Base-by-base conservation (phyloP, 108 stramenopile species). In the Conticribra guillardii region DNA sequence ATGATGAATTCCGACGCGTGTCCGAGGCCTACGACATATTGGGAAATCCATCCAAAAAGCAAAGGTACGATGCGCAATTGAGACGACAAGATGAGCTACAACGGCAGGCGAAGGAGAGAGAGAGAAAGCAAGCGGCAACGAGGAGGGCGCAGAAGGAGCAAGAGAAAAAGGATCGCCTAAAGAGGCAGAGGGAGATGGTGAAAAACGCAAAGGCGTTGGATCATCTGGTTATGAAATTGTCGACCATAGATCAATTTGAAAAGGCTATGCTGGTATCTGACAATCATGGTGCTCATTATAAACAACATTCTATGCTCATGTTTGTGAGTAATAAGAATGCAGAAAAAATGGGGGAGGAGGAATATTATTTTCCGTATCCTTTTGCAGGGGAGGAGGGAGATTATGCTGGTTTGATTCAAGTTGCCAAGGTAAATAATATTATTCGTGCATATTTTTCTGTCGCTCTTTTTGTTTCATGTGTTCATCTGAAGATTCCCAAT, bases 311-410 rank as follows among this genome's bases (percentile, higher is more conserved):
- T 26, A 47, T 70, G 48, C 60, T 70, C 16, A 70, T 70, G 69
- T 60, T 70, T 26, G 69, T 70, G 46, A 49, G 58, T 3, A 70
- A 70, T 23, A 70, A 70, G 33, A 47, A 47, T 4, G 69, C 69
- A 19, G 69, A 70, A 49, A 70, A 70, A 57, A 51, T 16, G 48
- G 69, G 48, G 11, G 69, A 70, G 26, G 50, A 59, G 32, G 50
- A 53, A 1, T 60, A 52, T 27, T 60, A 60, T 57, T 70, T 70
- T 49, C 69, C 69, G 19, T 70, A 53, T 41, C 68, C 69, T 49
- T 69, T 69, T 59, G 57, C 45, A 14, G 57, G 58, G 4, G 68
- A 55, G 30, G 49, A 23, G 31, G 56, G 30, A 32, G 26, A 24
- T 4, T 26, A 60, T 58, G 47, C 31, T 47, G 45, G 7, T 1